Base-by-base conservation (phyloP, 352 stramenopile species). In the Pythium rishiriense region DNA sequence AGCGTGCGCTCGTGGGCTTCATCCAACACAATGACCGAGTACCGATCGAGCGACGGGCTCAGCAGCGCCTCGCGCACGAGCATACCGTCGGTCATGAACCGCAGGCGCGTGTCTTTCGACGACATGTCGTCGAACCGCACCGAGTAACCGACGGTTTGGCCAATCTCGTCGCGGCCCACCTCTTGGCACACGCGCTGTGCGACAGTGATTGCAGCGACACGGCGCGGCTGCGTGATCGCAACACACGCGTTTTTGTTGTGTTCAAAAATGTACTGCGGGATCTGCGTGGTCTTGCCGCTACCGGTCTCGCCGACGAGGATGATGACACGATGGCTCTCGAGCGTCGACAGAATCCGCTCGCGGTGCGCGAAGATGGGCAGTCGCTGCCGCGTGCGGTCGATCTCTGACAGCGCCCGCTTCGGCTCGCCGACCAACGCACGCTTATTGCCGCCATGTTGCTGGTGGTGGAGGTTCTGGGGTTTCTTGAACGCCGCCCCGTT, bases 41-140 rank as follows among this genome's bases (percentile, higher is more conserved):
- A 96, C 21, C 74, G 73, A 17, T 89, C 75, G 10, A 96, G 76
- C 43, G 79, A 82, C 3, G 85, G 83, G 29, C 73, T 86, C 53
- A 93, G 70, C 62, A 94, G 68, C 50, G 85, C 83, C 60, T 96
- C 87, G 22, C 87, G 91, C 49, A 99, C 83, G 14, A 99, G 66
- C 84, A 94, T 94, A 55, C 85, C 87, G 60, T 94, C 86, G 52
- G 83, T 95, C 83, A 94, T 97, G 70, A 98, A 99, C 61, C 98
- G 98, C 56, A 99, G 90, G 53, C 83, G 74, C 9, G 96, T 98
- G 50, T 85, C 74, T 24, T 76, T 81, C 19, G 75, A 88, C 21
- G 90, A 89, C 58, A 93, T 91, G 73, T 98, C 91, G 62, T 98
- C 96, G 68, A 98, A 98, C 4, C 95, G 83, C 41, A 98, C 91